Percentiles rank a stretch among this genome's conserved stretches.
Conservation (phyloP, 345 rosid species). For the Garcia nutans region DNA sequence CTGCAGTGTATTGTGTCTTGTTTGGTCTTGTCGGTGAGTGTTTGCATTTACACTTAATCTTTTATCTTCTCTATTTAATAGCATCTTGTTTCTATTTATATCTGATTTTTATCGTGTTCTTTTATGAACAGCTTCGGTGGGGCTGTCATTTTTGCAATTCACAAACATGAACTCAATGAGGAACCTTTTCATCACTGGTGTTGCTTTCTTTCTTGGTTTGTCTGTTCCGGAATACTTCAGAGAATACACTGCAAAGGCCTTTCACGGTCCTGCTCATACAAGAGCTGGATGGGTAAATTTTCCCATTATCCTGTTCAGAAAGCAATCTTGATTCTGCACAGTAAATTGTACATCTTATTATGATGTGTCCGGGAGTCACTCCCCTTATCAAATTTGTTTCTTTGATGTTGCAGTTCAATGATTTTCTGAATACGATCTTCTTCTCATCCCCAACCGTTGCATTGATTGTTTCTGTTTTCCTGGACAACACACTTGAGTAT, state of each 20-base stretch:
- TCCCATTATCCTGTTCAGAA: background rate
- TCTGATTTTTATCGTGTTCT: conserved; percentile 2
- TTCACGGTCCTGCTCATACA: conserved; percentile 91
- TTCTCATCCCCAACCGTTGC: conserved; percentile 88
- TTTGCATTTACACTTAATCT: background rate
- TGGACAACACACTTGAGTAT: conserved; percentile 90
- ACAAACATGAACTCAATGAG: conserved; percentile 99
- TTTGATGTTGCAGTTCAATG: conserved; percentile 68
- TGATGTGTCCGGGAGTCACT: no score
- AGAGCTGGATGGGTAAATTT: conserved; percentile 79
- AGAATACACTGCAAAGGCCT: conserved; percentile 71
- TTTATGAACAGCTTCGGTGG: conserved; percentile 71
- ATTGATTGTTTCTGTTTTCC: conserved; percentile 65
- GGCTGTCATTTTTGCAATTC: conserved; percentile 91
- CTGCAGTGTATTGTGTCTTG: conserved; percentile 82
- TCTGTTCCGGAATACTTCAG: conserved; percentile 89
- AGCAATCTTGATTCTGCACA: no score
- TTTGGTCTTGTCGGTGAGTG: conserved; percentile 88
- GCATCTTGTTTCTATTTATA: background rate
- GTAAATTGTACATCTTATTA: no score
- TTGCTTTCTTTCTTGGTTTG: conserved; percentile 82
- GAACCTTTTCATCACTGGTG: conserved; percentile 81
- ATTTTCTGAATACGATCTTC: conserved; percentile 93
- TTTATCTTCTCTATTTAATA: background rate
- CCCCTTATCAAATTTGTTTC: background rate